Evolutionary conservation across 495 filamentous ascomycete genomes (phyloP).

Genomic region (Amniculicola lignicola): DNA sequence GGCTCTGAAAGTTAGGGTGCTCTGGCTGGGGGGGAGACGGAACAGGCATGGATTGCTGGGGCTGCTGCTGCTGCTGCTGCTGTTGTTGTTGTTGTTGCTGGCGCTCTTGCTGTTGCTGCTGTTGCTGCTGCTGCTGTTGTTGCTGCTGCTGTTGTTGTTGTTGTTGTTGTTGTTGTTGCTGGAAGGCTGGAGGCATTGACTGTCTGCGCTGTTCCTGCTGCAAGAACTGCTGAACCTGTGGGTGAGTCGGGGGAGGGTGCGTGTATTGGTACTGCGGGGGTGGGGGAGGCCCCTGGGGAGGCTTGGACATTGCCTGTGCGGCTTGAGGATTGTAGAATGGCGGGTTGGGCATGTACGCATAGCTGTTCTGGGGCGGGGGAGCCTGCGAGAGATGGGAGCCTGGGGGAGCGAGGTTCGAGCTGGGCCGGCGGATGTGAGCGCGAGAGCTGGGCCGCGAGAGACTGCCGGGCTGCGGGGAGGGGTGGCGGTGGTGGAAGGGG

Average conservation of each 20-base stretch:
- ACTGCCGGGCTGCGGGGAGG: slow-evolving; percentile 74
- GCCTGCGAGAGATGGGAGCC: slow-evolving; percentile 59
- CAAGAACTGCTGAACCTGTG: slow-evolving; percentile 41
- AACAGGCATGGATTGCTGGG: slow-evolving; percentile 49
- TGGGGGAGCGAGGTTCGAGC: slow-evolving; percentile 69
- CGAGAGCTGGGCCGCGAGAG: slow-evolving; percentile 78
- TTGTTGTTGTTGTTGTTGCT: slow-evolving; percentile 48
- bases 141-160: slow-evolving; percentile 57
- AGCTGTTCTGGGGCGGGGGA: slow-evolving; percentile 66
- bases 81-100: slow-evolving; percentile 65
- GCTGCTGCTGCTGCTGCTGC: slow-evolving; percentile 49
- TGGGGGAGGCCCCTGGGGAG: slow-evolving; percentile 12
- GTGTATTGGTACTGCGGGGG: slow-evolving; percentile 35
- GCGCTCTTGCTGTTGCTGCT: slow-evolving; percentile 51
- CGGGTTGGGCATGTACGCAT: slow-evolving; percentile 79
- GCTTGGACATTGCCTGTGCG: slow-evolving; percentile 43
- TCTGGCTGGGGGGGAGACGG: slow-evolving; percentile 46
- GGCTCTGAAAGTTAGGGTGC: slow-evolving; percentile 50
- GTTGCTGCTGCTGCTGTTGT: slow-evolving; percentile 38
- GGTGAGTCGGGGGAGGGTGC: slow-evolving; percentile 36
- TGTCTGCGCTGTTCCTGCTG: slow-evolving; percentile 43
- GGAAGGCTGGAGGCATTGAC: slow-evolving; percentile 57
- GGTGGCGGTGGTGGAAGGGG: slow-evolving; percentile 65
- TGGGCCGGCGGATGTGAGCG: slow-evolving; percentile 70
- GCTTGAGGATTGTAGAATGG: slow-evolving; percentile 78